These are phyloP conservation scores for Phytophthora pseudosyringae DNA, from an alignment of 352 stramenopile genomes.

Conservation along the genomic window DNA sequence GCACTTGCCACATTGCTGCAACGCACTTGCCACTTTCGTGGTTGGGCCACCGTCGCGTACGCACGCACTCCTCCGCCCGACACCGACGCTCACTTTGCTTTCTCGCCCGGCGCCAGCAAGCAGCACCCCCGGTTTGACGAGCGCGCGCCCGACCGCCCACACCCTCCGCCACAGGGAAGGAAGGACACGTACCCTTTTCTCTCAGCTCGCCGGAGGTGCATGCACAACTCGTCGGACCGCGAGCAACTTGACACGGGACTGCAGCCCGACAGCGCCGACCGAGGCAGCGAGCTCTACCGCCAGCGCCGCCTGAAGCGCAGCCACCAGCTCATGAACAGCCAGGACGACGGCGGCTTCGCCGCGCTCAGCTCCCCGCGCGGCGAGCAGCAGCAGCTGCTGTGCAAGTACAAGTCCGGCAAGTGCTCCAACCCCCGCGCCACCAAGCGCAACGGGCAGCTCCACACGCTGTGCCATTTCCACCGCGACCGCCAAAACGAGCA, in stretches of 20 bases:
- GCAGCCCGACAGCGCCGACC: slow-evolving; percentile 34
- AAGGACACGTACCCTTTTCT: slow-evolving; percentile 6
- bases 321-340: slow-evolving; percentile 40
- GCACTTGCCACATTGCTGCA: slow-evolving; percentile 49
- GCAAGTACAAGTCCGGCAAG: slow-evolving; percentile 90
- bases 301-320: slow-evolving; percentile 41
- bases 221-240: slow-evolving; percentile 40
- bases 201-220: slow-evolving; percentile 20
- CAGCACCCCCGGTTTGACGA: slow-evolving; percentile 18
- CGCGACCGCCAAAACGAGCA: slow-evolving; percentile 85
- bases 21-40: slow-evolving; percentile 49
- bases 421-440: slow-evolving; percentile 82
- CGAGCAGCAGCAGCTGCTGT: slow-evolving; percentile 58
- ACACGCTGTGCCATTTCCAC: slow-evolving; percentile 89
- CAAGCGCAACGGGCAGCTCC: slow-evolving; percentile 86
- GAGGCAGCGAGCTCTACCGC: slow-evolving; percentile 42
- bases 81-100: slow-evolving; percentile 38
- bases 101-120: slow-evolving; percentile 34
- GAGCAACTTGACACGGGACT: slow-evolving; percentile 40
- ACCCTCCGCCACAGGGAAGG: slow-evolving; percentile 10
- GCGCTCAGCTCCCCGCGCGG: slow-evolving; percentile 48
- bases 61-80: slow-evolving; percentile 1
- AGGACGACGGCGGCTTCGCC: slow-evolving; percentile 39
- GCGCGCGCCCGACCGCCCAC: slow-evolving; percentile 8
- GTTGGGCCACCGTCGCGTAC: slow-evolving; percentile 35